Base-by-base conservation (phyloP, 208 protist species). In the Endotrypanum monterogeii region DNA sequence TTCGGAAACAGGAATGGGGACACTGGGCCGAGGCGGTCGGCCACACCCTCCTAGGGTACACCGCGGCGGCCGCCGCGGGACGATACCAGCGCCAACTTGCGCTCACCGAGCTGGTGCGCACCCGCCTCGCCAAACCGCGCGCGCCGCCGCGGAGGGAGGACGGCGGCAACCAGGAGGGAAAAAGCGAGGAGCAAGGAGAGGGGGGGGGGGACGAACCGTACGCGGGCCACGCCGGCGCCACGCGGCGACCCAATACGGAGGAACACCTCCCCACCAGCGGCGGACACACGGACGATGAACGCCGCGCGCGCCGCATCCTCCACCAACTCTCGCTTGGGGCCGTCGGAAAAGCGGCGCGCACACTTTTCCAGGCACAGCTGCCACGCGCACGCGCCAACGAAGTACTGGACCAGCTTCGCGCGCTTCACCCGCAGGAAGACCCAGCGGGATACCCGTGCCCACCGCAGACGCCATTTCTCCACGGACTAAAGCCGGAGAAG, bases 21-120 rank as follows among this genome's bases (percentile, higher is more conserved):
- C 48, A 41, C 32, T 79, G 74, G 74, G 28, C 62, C 16, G 74
- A 66, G 16, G 52, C 60, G 32, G 69, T 61, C 8, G 67, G 74
- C 0, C 46, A 32, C 1, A 60, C 73, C 51, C 61, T 79, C 28
- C 62, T 67, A 5, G 74, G 74, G 9, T 79, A 79, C 55, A 73
- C 44, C n/a, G 74, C 66, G 16, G 60, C 74, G 3, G 50, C n/a
- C 48, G n/a, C 23, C 14, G 39, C 32, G n/a, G 74, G 62, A 44
- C 74, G 74, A 0, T 50, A 32, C 9, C 35, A 30, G 4, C 14
- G 54, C n/a, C 74, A 79, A 37, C 39, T 79, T 11, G 41, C 7
- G 11, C 16, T 79, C 41, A 61, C 71, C 1, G 63, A 71, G 57
- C 44, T 79, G 32, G 74, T 79, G 51, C 74, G 74, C 20, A 39